Conservation (phyloP, 78 protist species). For the Bodo saltans region DNA sequence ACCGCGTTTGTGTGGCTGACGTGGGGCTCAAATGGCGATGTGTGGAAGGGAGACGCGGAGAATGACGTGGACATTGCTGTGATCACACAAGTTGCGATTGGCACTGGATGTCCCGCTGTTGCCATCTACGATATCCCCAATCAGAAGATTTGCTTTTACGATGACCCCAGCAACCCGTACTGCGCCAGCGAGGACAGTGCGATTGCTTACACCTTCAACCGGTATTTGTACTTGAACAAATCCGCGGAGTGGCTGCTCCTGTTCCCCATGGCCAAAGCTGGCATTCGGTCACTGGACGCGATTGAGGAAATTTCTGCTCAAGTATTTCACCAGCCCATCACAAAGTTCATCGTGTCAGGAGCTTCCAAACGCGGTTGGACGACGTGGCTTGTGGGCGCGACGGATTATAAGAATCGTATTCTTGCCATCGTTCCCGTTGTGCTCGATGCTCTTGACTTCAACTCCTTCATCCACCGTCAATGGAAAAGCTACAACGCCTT, state of each 20-base stretch:
- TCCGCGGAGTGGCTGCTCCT: neutral
- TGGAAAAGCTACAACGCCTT: slow-evolving; percentile 3
- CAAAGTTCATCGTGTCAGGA: neutral
- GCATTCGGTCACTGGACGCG: neutral
- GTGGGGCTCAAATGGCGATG: neutral
- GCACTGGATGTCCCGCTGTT: neutral
- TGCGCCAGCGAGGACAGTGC: neutral
- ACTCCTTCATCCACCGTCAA: neutral
- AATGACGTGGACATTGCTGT: neutral
- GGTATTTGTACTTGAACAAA: neutral
- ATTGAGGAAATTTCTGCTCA: neutral
- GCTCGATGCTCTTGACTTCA: neutral
- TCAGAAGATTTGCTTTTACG: neutral
- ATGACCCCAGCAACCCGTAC: neutral
- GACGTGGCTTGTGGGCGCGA: slow-evolving; percentile 18
- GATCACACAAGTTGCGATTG: neutral
- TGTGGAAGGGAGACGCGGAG: neutral
- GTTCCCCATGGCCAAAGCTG: slow-evolving; percentile 14
- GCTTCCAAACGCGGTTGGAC: slow-evolving; percentile 29
- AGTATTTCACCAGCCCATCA: too few species aligned
- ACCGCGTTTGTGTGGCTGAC: neutral
- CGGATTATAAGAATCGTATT: neutral
- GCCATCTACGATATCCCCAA: neutral
- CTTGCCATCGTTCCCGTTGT: neutral
- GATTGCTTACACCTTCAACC: slow-evolving; percentile 7